A percentile compares a stretch with the other conserved stretches of the same genome.
Evolutionary conservation across 345 rosid genomes (phyloP).

Genomic region (Lagerstroemia speciosa): DNA sequence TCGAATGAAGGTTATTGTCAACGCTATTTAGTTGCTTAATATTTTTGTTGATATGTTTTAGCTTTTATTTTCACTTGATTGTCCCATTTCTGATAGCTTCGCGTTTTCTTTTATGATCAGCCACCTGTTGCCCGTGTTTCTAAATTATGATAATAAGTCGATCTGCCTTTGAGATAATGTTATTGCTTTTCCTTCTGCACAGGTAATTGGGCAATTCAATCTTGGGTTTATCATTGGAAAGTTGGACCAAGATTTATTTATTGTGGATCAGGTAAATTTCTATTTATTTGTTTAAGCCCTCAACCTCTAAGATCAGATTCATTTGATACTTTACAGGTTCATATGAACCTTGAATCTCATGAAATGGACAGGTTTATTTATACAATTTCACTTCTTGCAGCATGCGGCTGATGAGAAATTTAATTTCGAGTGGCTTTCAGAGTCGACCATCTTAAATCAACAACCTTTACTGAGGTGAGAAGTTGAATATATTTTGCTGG

Average conservation of each 20-base stretch:
- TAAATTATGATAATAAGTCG: neutral
- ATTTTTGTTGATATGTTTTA: neutral
- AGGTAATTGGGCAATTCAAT: slow-evolving; percentile 97
- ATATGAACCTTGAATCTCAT: neutral
- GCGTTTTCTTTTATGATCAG: neutral
- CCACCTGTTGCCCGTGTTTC: neutral
- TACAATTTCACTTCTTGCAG: slow-evolving; percentile 33
- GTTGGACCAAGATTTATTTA: slow-evolving; percentile 80
- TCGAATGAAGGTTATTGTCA: slow-evolving; percentile 69
- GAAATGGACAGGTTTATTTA: slow-evolving; percentile 11
- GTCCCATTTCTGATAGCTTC: neutral
- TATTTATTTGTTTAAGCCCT: slow-evolving; percentile 9
- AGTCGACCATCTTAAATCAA: slow-evolving; percentile 82
- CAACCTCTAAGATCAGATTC: neutral
- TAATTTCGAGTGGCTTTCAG: slow-evolving; percentile 78
- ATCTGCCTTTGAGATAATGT: neutral
- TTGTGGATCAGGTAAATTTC: slow-evolving; percentile 85
- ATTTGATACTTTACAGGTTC: neutral
- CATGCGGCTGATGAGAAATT: slow-evolving; percentile 99
- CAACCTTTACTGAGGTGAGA: slow-evolving; percentile 91
- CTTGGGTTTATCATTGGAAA: slow-evolving; percentile 95
- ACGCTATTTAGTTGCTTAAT: slow-evolving; percentile 1
- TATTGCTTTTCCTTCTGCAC: slow-evolving; percentile 7
- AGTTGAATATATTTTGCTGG: slow-evolving; percentile 3
- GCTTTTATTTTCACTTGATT: neutral